Conservation (phyloP, 768 basidiomycete genomes). For the Tephrocybe sp. region DNA sequence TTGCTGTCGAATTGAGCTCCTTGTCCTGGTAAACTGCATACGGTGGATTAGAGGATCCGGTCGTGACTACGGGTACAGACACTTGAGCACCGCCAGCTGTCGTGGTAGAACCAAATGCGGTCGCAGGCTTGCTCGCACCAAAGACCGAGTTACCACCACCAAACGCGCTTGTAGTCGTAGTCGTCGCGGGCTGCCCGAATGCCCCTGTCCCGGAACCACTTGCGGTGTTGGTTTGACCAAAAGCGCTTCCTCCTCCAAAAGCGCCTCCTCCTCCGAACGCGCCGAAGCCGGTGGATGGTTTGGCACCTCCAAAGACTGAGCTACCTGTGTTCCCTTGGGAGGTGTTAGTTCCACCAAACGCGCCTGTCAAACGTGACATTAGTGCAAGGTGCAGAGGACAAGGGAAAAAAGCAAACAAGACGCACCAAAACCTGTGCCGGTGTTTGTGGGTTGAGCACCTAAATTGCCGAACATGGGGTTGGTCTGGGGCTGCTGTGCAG, state of each 20-base stretch:
- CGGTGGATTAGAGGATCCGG: slow-evolving; percentile 67
- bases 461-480: slow-evolving; percentile 84
- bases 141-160: slow-evolving; percentile 36
- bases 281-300: slow-evolving; percentile 76
- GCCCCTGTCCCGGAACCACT: slow-evolving; percentile 41
- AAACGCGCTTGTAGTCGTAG: slow-evolving; percentile 46
- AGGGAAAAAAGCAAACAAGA: slow-evolving; percentile 20
- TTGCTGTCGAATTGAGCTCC: slow-evolving; percentile 48
- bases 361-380: slow-evolving; percentile 33
- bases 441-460: slow-evolving; percentile 32
- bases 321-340: slow-evolving; percentile 34
- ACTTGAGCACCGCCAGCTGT: slow-evolving; percentile 26
- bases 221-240: slow-evolving; percentile 39
- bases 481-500: slow-evolving; percentile 54
- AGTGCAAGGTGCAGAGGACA: slow-evolving; percentile 14
- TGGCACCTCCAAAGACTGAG: slow-evolving; percentile 63
- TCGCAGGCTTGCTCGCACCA: slow-evolving; percentile 35
- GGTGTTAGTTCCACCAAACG: slow-evolving; percentile 42
- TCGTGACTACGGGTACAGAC: slow-evolving; percentile 52
- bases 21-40: slow-evolving; percentile 66
- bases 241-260: slow-evolving; percentile 50
- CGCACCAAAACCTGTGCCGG: slow-evolving; percentile 45
- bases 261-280: slow-evolving; percentile 59
- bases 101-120: slow-evolving; percentile 44
- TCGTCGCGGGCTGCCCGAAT: slow-evolving; percentile 54